These are phyloP conservation scores for Cercospora sp. DNA, from an alignment of 2,329 filamentous ascomycete genomes.

Conservation along the genomic window DNA sequence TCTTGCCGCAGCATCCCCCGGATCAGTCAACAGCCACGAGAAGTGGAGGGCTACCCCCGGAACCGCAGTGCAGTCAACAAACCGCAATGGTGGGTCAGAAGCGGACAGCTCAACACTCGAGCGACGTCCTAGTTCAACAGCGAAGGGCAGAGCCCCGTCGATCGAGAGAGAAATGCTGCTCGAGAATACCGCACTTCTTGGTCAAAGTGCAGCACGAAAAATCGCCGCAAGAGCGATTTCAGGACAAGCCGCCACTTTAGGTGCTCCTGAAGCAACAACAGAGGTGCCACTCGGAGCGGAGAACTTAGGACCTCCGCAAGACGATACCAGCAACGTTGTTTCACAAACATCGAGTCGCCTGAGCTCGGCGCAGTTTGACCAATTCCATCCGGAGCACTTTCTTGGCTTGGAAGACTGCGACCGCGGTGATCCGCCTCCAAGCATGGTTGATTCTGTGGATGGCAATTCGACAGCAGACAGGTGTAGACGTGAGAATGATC, in stretches of 20 bases:
- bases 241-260: neutral
- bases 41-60: neutral
- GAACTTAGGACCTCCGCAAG: neutral
- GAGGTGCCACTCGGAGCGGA: neutral
- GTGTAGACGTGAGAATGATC: neutral
- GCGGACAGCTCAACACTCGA: neutral
- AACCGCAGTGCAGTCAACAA: neutral
- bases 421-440: neutral
- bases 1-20: neutral
- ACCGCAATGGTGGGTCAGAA: neutral
- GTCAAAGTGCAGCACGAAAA: neutral
- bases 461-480: neutral
- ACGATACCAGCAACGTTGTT: neutral
- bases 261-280: neutral
- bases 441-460: neutral
- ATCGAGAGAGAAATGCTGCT: neutral
- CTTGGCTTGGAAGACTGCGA: slow-evolving; percentile 7
- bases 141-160: neutral
- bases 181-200: neutral
- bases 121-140: neutral
- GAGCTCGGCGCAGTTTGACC: slow-evolving; percentile 11
- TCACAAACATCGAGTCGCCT: slow-evolving; percentile 5
- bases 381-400: slow-evolving; percentile 10
- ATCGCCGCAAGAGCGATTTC: slow-evolving; percentile 3
- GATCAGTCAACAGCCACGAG: neutral